Base-by-base conservation (phyloP, 1,139 yeast genomes). In the Yarrowia galli region DNA sequence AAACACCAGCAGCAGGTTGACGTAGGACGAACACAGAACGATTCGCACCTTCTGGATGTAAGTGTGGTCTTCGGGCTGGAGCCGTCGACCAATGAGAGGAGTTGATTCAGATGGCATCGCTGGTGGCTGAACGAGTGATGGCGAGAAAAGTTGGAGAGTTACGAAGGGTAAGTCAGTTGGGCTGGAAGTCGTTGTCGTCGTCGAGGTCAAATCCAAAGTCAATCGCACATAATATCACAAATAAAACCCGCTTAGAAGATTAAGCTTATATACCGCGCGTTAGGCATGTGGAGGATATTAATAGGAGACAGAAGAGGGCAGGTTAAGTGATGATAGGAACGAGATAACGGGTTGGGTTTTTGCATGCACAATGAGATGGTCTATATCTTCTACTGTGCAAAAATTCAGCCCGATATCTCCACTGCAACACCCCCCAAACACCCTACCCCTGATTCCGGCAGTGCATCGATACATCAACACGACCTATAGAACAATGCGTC, bases 1-100 rank as follows among this genome's bases (percentile, higher is more conserved):
- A 77, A 92, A 91, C 0, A 92, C 75, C 60, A 95, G 81, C 64
- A 95, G 79, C 73, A 86, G 83, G 77, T 93, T 95, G 69, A 92
- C 89, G 25, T 92, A 92, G 0, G 95, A 89, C 22, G 69, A 69
- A 32, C 69, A 43, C 16, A 74, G 49, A 18, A 73, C 69, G 4
- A 70, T 67, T 25, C 67, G 56, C 25, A 70, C 38, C 67, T 74
- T 74, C 36, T 71, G 69, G n/a, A 28, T 7, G 18, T 40, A 40
- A 3, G 61, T 51, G 58, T 48, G 67, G 67, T 58, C 64, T 8
- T 13, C 7, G 40, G 64, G 64, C 51, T 43, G 64, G 20, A 46
- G 20, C 18, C 56, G 56, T 35, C 66, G 54, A 12, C 66, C 66
- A n/a, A 61, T 46, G 18, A 61, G 66, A 20, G 66, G 66, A 2